Percentiles rank a stretch among this genome's conserved stretches.
phyloP scores from a whole-genome alignment of 257 asterid species.

The Plantago elongata region DNA sequence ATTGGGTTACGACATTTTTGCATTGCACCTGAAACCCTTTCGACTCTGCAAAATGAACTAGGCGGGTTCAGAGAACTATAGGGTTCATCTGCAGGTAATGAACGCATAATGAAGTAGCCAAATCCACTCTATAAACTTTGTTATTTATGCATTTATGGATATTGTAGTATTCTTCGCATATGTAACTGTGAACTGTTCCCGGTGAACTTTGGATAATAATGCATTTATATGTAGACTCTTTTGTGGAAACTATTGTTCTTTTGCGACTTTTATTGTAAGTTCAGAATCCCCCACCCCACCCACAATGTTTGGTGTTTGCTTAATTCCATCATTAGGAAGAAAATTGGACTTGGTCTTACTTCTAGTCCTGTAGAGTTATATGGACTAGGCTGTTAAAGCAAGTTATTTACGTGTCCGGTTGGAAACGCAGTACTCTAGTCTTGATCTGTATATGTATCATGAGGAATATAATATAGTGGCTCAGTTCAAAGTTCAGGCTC shows the following conservation, averaged over 20 bases:
- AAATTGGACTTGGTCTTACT: too few relatives aligned
- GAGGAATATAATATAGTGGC: too few relatives aligned
- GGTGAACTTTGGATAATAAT: constrained; percentile 4
- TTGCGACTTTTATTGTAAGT: not conserved
- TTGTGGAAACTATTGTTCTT: not conserved
- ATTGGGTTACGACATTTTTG: not conserved
- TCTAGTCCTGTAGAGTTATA: too few relatives aligned
- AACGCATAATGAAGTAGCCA: too few relatives aligned
- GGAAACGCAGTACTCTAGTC: too few relatives aligned
- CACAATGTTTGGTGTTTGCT: too few relatives aligned
- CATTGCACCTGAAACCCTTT: not conserved
- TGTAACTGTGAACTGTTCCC: not conserved
- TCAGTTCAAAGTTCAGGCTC: too few relatives aligned
- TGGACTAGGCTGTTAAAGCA: too few relatives aligned
- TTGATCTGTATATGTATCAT: too few relatives aligned
- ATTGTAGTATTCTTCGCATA: not conserved
- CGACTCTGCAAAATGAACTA: not conserved
- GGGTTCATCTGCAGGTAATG: not conserved
- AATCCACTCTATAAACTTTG: not conserved
- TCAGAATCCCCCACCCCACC: too few relatives aligned
- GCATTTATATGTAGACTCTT: not conserved
- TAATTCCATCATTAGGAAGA: too few relatives aligned
- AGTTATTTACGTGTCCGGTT: too few relatives aligned
- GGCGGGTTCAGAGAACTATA: constrained; percentile 4
- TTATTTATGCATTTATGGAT: not conserved